phyloP scores from a whole-genome alignment of 164 flowering plant genomes.

The Tetracentron sinense region DNA sequence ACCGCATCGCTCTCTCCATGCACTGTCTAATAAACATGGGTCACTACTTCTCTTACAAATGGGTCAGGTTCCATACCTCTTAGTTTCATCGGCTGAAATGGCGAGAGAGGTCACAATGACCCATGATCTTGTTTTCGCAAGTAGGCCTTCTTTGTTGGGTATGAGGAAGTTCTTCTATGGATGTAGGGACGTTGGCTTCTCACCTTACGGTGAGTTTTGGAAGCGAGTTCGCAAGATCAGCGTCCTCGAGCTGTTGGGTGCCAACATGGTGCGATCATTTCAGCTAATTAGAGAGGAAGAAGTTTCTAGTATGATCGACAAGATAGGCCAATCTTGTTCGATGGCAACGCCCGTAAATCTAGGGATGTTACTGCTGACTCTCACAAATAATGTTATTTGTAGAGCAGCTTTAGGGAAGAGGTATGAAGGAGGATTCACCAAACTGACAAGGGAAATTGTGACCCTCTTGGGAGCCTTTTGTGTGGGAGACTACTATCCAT shows the following conservation, averaged over 20 bases:
- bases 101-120: conserved; percentile 12
- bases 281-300: conserved; percentile 16
- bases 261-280: conserved; percentile 1
- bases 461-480: conserved; percentile 13
- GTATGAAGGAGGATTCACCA: conserved; percentile 4
- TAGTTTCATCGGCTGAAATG: neutral
- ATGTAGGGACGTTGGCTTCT: neutral
- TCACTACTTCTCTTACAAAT: neutral
- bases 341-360: conserved; percentile 1
- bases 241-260: neutral
- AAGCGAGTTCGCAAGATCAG: conserved; percentile 2
- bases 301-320: conserved; percentile 10
- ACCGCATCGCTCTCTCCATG: neutral
- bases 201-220: conserved; percentile 16
- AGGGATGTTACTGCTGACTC: conserved; percentile 1
- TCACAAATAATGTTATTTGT: conserved; percentile 17
- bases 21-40: neutral
- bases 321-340: neutral
- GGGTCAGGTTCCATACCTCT: neutral
- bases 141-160: neutral
- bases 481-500: conserved; percentile 21
- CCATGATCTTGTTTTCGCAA: conserved; percentile 12
- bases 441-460: neutral
- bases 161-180: neutral
- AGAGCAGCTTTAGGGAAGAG: conserved; percentile 22